Percentiles rank a stretch among this genome's conserved stretches.
These are phyloP conservation scores for Usnea hakonensis DNA, from an alignment of 495 filamentous ascomycete genomes.

Conservation along the genomic window DNA sequence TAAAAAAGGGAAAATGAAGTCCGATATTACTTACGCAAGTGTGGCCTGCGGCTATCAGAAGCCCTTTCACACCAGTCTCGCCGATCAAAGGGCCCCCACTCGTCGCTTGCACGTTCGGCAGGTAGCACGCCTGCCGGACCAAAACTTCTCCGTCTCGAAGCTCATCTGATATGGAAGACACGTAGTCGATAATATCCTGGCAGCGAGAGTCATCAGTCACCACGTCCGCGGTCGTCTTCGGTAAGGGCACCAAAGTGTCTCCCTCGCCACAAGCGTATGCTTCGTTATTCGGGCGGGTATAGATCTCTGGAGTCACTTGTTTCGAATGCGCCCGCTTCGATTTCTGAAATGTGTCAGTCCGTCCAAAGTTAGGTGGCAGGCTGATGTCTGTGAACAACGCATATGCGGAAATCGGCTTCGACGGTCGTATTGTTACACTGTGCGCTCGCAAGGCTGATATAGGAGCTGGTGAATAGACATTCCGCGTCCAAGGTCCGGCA, in stretches of 20 bases:
- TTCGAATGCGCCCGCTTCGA: conserved; percentile 46
- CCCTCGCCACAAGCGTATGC: conserved; percentile 93
- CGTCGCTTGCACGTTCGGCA: conserved; percentile 63
- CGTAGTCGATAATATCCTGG: conserved; percentile 81
- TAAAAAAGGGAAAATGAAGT: too few relatives aligned
- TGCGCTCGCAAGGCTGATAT: conserved; percentile 81
- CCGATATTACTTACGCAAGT: too few relatives aligned
- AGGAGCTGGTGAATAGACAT: conserved; percentile 64
- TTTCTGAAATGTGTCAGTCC: conserved; percentile 38
- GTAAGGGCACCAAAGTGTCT: conserved; percentile 67
- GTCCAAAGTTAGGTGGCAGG: conserved; percentile 50
- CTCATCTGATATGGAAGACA: conserved; percentile 65
- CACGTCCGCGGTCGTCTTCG: conserved; percentile 68
- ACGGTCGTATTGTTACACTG: conserved; percentile 74
- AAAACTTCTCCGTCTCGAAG: conserved; percentile 69
- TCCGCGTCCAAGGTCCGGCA: conserved; percentile 84
- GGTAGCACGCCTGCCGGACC: conserved; percentile 86
- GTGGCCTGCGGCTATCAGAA: conserved; percentile 83
- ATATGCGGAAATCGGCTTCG: conserved; percentile 71
- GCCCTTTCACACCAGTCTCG: conserved; percentile 60
- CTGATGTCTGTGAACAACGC: conserved; percentile 86
- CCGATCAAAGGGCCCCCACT: conserved; percentile 72
- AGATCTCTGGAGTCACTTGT: conserved; percentile 81
- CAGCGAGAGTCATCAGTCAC: conserved; percentile 68
- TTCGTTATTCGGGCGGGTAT: conserved; percentile 78